Percentiles rank a stretch among this genome's conserved stretches.
phyloP scores from a whole-genome alignment of 2,329 filamentous ascomycete genomes.

The Neopestalotiopsis rosae region DNA sequence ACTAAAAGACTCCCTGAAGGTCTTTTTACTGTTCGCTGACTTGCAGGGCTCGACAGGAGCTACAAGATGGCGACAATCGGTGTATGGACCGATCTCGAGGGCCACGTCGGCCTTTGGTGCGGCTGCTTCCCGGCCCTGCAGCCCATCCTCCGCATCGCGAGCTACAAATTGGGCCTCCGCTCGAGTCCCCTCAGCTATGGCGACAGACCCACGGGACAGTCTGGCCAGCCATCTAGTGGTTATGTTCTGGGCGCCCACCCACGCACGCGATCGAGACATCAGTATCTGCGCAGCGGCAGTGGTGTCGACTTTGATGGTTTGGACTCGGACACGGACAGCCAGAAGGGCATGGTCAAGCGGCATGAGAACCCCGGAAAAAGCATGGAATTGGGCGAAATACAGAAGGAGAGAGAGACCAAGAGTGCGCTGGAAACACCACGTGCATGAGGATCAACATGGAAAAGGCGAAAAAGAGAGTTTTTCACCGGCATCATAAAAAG shows the following conservation, averaged over 20 bases:
- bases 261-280: background rate
- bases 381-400: background rate
- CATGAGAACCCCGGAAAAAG: background rate
- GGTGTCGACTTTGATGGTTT: background rate
- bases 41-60: conserved; percentile 25
- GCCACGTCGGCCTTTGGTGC: conserved; percentile 48
- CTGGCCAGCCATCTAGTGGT: background rate
- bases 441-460: background rate
- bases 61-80: conserved; percentile 41
- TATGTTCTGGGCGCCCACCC: background rate
- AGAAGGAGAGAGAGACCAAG: background rate
- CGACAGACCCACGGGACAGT: background rate
- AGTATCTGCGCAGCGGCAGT: background rate
- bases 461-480: background rate
- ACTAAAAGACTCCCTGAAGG: background rate
- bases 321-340: background rate
- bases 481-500: too few species aligned
- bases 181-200: background rate
- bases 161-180: conserved; percentile 5
- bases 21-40: background rate
- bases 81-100: conserved; percentile 46
- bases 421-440: background rate
- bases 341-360: background rate
- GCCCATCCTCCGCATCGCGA: background rate
- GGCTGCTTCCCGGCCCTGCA: conserved; percentile 36